These are phyloP conservation scores for Fusarium poae DNA, from an alignment of 2,329 filamentous ascomycete genomes.

Conservation along the genomic window DNA sequence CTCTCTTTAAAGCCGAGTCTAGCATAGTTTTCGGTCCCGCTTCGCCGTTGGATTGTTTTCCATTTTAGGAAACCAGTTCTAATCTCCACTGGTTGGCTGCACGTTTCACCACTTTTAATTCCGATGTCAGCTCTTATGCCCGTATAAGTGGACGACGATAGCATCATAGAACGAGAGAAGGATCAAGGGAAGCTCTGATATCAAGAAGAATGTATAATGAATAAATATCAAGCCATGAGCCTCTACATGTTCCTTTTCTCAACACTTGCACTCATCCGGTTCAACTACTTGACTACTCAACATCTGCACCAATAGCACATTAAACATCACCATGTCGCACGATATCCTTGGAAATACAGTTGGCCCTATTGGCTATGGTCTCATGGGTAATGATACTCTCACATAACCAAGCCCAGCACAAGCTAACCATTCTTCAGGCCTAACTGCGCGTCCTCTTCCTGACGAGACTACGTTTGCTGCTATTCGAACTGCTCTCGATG, in stretches of 20 bases:
- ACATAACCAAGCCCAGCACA: constrained; percentile 35
- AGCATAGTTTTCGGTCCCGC: background rate
- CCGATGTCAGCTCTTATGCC: constrained; percentile 18
- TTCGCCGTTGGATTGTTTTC: constrained; percentile 25
- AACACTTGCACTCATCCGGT: background rate
- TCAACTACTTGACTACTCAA: background rate
- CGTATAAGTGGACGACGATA: constrained; percentile 16
- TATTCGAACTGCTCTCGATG: constrained; percentile 64
- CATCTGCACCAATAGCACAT: background rate
- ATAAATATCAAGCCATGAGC: constrained; percentile 21
- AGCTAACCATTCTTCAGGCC: constrained; percentile 33
- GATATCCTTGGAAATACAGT: constrained; percentile 42
- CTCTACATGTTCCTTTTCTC: background rate
- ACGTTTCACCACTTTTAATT: constrained; percentile 15
- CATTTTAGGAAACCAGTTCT: constrained; percentile 40
- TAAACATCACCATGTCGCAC: constrained; percentile 40
- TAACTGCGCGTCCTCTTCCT: constrained; percentile 37
- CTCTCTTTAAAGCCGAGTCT: background rate
- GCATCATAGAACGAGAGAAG: constrained; percentile 11
- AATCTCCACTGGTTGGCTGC: background rate
- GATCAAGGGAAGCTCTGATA: background rate
- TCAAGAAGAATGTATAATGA: background rate
- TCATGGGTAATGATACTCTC: constrained; percentile 42
- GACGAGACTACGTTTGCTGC: constrained; percentile 62
- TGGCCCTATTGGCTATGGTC: constrained; percentile 46